Base-by-base conservation (phyloP, 129 eudicot genomes). In the Pulicaria dysenterica region DNA sequence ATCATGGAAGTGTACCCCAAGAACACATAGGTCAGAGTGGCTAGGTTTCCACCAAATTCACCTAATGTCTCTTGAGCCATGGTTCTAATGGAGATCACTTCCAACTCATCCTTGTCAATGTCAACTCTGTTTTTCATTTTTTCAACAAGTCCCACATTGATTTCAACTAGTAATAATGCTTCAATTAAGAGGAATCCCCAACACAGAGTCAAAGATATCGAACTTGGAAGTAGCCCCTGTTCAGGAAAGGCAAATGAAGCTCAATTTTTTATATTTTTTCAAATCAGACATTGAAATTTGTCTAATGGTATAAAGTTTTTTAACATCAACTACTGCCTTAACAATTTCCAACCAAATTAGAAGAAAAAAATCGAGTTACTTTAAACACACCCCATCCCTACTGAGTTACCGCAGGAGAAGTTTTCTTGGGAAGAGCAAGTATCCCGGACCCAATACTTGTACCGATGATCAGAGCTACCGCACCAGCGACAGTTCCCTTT, bases 51-150 rank as follows among this genome's bases (percentile, higher is more conserved):
- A 55, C 97, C 97, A 75, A 77, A 74, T 74, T 88, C 91, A 56
- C 97, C 96, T 74, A 92, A 56, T 13, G 97, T 89, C 63, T 91
- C 97, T 81, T 91, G 91, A 57, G 96, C 96, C 97, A 92, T 89
- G 15, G 94, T 92, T 78, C 97, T 75, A 49, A 92, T 86, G 53
- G 97, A 92, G 73, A 92, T 86, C 13, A 80, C 88, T 77, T 89
- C 85, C 48, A 92, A 46, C n/a, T 79, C 95, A 46, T 54, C 14
- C 31, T 24, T 24, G 58, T 83, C 87, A 34, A 75, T 61, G 2
- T 61, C 77, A 41, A 54, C 73, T 51, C 16, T 67, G 39, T 15
- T 69, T 38, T 82, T 74, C 86, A 71, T 89, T 82, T 72, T 84
- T 57, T 65, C 86, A 17, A 84, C 85, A 77, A 92, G 80, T 36